Percentiles rank a stretch among this genome's conserved stretches.
Evolutionary conservation across 108 stramenopile genomes (phyloP).

Genomic region (Epipyxis sp.): DNA sequence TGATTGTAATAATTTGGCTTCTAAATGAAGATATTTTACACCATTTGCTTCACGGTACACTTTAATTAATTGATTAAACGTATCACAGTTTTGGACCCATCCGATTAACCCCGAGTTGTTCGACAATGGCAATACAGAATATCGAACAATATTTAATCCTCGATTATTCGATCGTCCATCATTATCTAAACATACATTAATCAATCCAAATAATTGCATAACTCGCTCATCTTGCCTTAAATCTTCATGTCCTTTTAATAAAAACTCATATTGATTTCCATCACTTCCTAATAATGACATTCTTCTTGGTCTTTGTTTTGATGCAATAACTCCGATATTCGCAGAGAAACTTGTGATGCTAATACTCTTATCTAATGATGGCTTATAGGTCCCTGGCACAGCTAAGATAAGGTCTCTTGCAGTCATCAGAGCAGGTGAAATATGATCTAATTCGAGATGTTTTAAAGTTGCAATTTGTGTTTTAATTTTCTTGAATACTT

Average conservation of each 20-base stretch:
- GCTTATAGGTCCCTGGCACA: conserved; percentile 40
- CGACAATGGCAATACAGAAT: conserved; percentile 37
- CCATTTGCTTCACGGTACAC: conserved; percentile 31
- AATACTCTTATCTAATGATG: not conserved
- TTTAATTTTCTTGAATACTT: conserved; percentile 16
- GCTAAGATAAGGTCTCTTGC: conserved; percentile 29
- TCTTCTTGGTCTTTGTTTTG: conserved; percentile 40
- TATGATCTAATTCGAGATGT: conserved; percentile 38
- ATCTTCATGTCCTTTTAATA: conserved; percentile 43
- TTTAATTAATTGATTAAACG: conserved; percentile 36
- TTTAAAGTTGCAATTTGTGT: conserved; percentile 18
- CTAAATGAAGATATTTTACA: not conserved
- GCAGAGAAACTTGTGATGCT: conserved; percentile 15
- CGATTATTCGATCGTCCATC: not conserved
- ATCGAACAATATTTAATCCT: conserved; percentile 28
- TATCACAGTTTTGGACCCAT: conserved; percentile 40
- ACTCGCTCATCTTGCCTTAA: conserved; percentile 44
- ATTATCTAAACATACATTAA: conserved; percentile 31
- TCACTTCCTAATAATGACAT: conserved; percentile 34
- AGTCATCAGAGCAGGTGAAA: conserved; percentile 35
- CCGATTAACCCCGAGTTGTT: conserved; percentile 40
- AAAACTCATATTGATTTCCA: conserved; percentile 33
- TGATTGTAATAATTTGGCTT: conserved; percentile 1
- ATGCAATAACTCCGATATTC: conserved; percentile 19
- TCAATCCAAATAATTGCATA: conserved; percentile 43